Evolutionary conservation across 2,329 filamentous ascomycete species (phyloP), one percentile per base, ranked within the genome.

Genomic region (Phoma sp.): DNA sequence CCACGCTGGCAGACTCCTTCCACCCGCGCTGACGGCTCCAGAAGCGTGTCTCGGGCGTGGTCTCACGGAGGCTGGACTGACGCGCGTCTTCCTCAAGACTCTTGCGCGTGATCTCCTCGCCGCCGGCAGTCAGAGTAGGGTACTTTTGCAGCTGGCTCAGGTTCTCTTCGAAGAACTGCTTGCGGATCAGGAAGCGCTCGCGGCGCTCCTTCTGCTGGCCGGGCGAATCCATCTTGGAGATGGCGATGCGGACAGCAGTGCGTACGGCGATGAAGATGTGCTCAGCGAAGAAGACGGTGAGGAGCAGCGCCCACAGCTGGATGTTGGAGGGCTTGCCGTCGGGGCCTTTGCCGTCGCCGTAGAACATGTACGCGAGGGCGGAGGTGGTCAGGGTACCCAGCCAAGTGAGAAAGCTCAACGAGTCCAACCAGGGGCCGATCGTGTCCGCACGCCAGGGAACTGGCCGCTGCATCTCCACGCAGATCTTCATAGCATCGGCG

Each of bases 401-500:
- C 95, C 95, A 98, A 3, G 91, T 89, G n/a, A 98, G 80, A 72
- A 98, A 96, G 13, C 88, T 88, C 2, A 99, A 81, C 1, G 90
- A 88, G 61, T 92, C 85, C 10, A 98, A 80, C 89, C 92, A 98
- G 0, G 95, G 93, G 0, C 95, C 95, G 63, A 99, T 98, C 1
- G 90, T 95, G 76, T 98, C 95, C 1, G 91, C 87, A 47, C 95
- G 86, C 84, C 89, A 91, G 0, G 95, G 95, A 33, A 90, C 91
- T 0, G 95, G 95, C 3, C 95, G 87, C 67, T 93, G 89, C 80
- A 91, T 93, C 73, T 93, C 89, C 42, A 91, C 82, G 51, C 92
- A 92, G 66, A 98, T 96, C 75, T 99, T 99, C 78, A 96, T 84
- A 2, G 93, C 93, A 70, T 99, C 95, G 0, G 91, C 91, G 37